A percentile compares a stretch with the other conserved stretches of the same genome.
phyloP scores from a whole-genome alignment of 2,329 filamentous ascomycete species.

The Aspergillus novoparasiticus region DNA sequence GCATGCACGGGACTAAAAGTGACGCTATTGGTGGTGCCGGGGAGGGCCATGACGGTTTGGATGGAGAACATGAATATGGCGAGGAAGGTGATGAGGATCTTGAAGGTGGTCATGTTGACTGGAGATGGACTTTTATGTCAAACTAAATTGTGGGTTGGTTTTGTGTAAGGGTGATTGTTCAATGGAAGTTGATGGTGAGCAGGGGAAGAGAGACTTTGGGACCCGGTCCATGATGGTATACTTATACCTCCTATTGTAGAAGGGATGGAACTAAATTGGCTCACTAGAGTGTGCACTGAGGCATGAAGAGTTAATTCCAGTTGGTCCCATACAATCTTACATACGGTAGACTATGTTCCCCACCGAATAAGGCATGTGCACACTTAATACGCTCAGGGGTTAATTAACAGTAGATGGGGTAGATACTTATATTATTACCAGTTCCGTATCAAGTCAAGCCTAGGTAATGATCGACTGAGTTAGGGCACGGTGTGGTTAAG shows the following conservation, averaged over 20 bases:
- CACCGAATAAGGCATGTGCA: background rate
- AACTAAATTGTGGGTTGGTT: background rate
- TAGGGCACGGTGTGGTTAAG: too few relatives aligned
- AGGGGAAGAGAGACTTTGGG: background rate
- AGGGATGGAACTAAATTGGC: background rate
- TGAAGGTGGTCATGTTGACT: background rate
- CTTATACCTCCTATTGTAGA: background rate
- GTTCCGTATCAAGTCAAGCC: too few relatives aligned
- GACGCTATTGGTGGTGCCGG: background rate
- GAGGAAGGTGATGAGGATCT: background rate
- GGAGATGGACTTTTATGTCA: background rate
- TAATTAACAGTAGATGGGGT: too few relatives aligned
- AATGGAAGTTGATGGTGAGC: background rate
- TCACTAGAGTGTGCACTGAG: background rate
- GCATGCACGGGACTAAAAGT: background rate
- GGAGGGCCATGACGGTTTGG: background rate
- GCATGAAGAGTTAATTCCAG: background rate
- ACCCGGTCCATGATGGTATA: background rate
- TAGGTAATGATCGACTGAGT: too few relatives aligned
- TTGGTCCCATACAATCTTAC: background rate
- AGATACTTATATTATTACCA: too few relatives aligned
- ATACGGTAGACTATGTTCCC: background rate
- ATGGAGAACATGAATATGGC: background rate
- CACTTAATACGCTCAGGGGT: too few relatives aligned
- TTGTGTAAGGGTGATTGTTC: background rate